A percentile compares a stretch with the other conserved stretches of the same genome.
Evolutionary conservation across 2,329 filamentous ascomycete species (phyloP).

Genomic region (Diaporthe longicolla): DNA sequence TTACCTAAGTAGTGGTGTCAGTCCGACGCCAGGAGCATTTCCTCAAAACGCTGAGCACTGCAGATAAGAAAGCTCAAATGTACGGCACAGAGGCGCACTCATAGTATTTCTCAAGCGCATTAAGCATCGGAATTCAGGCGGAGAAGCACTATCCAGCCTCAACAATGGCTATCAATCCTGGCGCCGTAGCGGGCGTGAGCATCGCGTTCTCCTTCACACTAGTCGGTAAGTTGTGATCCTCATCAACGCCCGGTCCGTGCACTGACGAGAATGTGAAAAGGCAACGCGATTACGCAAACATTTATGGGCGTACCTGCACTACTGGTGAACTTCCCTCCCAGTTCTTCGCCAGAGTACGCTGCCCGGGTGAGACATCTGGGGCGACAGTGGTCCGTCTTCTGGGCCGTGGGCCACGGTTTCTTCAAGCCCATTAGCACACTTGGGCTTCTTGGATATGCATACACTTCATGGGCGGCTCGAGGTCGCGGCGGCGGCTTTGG

Average conservation of each 20-base stretch:
- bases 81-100: too few species aligned
- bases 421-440: conserved; percentile 7
- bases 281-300: conserved; percentile 5
- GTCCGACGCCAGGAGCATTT: too few species aligned
- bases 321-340: background rate
- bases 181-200: background rate
- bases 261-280: background rate
- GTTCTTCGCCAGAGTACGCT: background rate
- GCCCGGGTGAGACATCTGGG: conserved; percentile 7
- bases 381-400: conserved; percentile 15
- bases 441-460: background rate
- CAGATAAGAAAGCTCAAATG: background rate
- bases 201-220: conserved; percentile 21
- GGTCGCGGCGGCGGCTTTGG: background rate
- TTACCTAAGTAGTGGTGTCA: too few species aligned
- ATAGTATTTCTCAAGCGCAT: too few species aligned
- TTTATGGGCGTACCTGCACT: conserved; percentile 5
- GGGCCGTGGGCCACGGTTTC: conserved; percentile 10
- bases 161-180: background rate
- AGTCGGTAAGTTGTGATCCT: background rate
- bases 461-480: conserved; percentile 3
- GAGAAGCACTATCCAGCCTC: background rate
- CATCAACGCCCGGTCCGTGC: background rate
- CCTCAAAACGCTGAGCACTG: too few species aligned
- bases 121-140: too few species aligned